Evolutionary conservation across 176 grass and related monocot genomes (phyloP), one percentile per base, ranked within the genome.

Genomic region (Aegilops tauschii): DNA sequence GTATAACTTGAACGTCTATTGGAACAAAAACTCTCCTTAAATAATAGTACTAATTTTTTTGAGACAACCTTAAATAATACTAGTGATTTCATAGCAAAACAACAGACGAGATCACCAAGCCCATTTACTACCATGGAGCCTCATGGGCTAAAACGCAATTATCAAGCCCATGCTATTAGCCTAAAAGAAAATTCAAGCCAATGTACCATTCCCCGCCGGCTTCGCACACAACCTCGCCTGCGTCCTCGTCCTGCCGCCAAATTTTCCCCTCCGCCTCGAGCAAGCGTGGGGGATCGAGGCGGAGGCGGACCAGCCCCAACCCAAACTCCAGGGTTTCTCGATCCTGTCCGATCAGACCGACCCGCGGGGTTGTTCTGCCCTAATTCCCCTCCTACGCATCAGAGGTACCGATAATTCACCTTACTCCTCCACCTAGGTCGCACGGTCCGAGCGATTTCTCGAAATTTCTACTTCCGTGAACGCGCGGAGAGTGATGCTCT

Each of bases 231-330:
- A 3, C 47, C n/a, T 9, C 23, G 14, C 13, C 16, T 21, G 29
- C 66, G 9, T 34, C 32, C 40, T 12, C 6, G 39, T 2, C 11
- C 12, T 87, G 89, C 85, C 85, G 76, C 89, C 89, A 91, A 91
- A 61, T 69, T 91, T 76, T 8, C 18, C 13, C 62, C 69, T 5
- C 72, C 64, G 4, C 69, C 71, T 64, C 79, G 63, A 78, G 20
- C 35, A 84, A 25, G 45, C 20, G 11, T 45, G 67, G 67, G 76
- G 36, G 23, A 25, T 25, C 61, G 62, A n/a, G 49, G 65, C 12
- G 29, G 86, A 35, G 59, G 77, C 17, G 59, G 76, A 58, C 30
- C 20, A 34, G 30, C 5, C 0, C 12, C 0, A 14, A 5, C 3
- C 1, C 23, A 29, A 50, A 40, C 32, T 16, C 25, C 31, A 40